These are phyloP conservation scores for Dysphania ambrosioides DNA, from an alignment of 148 eudicot species.

Conservation along the genomic window DNA sequence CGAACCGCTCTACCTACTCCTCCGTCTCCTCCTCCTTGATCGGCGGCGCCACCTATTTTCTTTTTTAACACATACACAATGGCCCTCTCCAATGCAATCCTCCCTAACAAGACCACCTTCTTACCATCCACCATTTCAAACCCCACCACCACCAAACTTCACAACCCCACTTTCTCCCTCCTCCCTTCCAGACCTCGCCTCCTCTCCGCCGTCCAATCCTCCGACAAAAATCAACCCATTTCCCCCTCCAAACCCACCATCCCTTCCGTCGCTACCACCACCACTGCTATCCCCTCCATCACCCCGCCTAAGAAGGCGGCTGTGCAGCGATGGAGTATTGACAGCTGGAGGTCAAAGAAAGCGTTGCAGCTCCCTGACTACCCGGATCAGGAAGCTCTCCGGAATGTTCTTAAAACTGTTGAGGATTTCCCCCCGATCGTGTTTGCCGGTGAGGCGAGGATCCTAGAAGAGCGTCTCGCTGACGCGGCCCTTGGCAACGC, in stretches of 20 bases:
- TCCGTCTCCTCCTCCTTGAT: too few relatives aligned
- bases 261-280: conserved; percentile 2
- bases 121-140: not conserved
- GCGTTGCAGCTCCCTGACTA: conserved; percentile 56
- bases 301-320: not conserved
- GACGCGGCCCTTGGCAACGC: conserved; percentile 64
- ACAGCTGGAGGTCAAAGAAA: conserved; percentile 52
- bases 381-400: conserved; percentile 41
- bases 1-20: not conserved
- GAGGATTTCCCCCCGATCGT: conserved; percentile 50
- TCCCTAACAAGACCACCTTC: conserved; percentile 26
- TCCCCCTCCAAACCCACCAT: conserved; percentile 17
- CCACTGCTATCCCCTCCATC: not conserved
- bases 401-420: conserved; percentile 41
- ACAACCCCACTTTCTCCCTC: conserved; percentile 7
- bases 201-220: conserved; percentile 32
- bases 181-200: conserved; percentile 41
- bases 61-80: too few relatives aligned
- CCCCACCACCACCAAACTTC: too few relatives aligned
- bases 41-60: too few relatives aligned
- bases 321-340: conserved; percentile 37
- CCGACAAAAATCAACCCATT: conserved; percentile 26
- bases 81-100: conserved; percentile 26
- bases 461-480: conserved; percentile 33
- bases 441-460: conserved; percentile 59